Base-by-base conservation (phyloP, 202 grass and related monocot genomes). In the Panicum hallii region DNA sequence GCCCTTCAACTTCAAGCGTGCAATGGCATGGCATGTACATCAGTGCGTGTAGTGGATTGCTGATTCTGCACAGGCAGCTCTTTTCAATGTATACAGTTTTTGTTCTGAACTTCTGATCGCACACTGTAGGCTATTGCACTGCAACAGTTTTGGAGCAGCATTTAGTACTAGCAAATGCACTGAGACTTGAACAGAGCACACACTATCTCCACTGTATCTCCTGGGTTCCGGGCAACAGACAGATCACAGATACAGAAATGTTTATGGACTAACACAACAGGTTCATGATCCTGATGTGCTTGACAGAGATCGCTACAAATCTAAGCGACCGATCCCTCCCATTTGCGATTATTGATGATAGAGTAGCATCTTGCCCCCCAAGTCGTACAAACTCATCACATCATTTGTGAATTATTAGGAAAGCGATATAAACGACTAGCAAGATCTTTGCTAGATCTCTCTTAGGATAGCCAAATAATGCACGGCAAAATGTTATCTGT, bases 401-500 rank as follows among this genome's bases (percentile, higher is more conserved):
- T 49, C 23, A 49, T 49, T 32, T 63, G 60, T 5, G 26, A 49
- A 49, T 49, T 38, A 4, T 4, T 46, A 5, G 74, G 38, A 77
- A 13, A 46, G 55, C 20, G 55, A 77, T 16, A 45, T 30, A 48
- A 48, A 28, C 43, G 8, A 20, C 64, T 20, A 20, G 34, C 16
- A 41, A 40, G 32, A 66, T 65, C 32, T 65, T 38, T 46, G 43
- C 43, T 47, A 28, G n/a, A 70, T 26, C 26, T 26, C 26, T 15
- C 43, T 15, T 3, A 26, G 43, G 44, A 49, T 72, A 48, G n/a
- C 45, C 44, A 30, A 32, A 32, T 63, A 44, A 49, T 5, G 49
- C 69, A 72, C 44, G 69, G 26, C 44, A 49, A 49, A 72, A 56
- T 75, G 72, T 56, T 57, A 40, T 75, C 72, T 56, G 72, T 41